Base-by-base conservation (phyloP, 768 basidiomycete species). In the Hygrocybe coccinea region DNA sequence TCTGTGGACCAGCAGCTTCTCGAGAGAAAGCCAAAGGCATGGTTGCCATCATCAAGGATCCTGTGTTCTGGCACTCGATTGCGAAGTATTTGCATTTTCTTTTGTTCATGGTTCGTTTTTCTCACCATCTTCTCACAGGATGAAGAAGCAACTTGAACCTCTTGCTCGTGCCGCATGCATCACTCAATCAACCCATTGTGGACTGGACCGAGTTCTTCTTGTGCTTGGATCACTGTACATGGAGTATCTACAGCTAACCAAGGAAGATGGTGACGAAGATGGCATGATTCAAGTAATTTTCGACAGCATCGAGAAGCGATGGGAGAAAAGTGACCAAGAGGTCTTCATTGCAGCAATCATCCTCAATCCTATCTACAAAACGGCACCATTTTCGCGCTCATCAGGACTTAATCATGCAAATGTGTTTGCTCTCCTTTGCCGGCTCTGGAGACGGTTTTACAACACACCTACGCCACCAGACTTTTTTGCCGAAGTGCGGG, bases 281-380 rank as follows among this genome's bases (percentile, higher is more conserved):
- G 24, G 22, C 36, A 50, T 52, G 19, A 33, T 48, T 6, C 38
- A 34, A 2, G 60, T 52, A 11, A 56, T 61, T 15, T 14, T 59
- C 6, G 44, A 52, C 7, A 61, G 58, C 44, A 55, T 70, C 14
- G 67, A 73, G 50, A 43, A 21, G 1, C 58, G 59, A 5, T 73
- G 71, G 71, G 21, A 39, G 19, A 63, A 65, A 41, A 33, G 57
- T 39, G 69, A 73, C 52, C 67, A 71, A 55, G 68, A 69, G 35
- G 52, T 65, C 1, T 70, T 69, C 46, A 65, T 73, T 53, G 61
- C 64, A 7, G 61, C 68, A 5, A 56, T 69, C 7, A 63, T 73
- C 41, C 39, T 67, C 9, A 67, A 71, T 56, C 68, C 65, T 2
- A 56, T 66, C 29, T 63, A 60, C 51, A 50, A 61, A 44, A 39